phyloP scores from a whole-genome alignment of 1,284 basidiomycete genomes.

The Xerocomus nothofagi region DNA sequence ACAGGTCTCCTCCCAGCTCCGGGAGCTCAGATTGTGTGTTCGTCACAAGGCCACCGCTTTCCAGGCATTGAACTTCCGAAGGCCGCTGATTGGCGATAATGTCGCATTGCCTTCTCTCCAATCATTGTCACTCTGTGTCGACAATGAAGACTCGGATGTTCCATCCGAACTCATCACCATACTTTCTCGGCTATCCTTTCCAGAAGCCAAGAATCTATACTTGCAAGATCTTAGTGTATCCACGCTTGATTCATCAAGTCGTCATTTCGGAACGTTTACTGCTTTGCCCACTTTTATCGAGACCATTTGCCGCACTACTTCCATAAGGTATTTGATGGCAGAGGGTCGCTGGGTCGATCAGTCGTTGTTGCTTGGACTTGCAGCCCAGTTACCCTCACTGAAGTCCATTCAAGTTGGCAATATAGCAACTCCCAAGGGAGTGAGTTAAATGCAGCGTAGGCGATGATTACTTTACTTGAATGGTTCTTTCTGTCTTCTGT shows the following conservation, averaged over 20 bases:
- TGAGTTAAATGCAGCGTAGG: conserved; percentile 9
- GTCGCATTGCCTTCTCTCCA: conserved; percentile 41
- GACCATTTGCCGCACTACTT: conserved; percentile 8
- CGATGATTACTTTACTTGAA: conserved; percentile 5
- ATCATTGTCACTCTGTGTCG: conserved; percentile 44
- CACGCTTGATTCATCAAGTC: conserved; percentile 3
- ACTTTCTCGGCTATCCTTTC: conserved; percentile 43
- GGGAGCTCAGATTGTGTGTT: conserved; percentile 46
- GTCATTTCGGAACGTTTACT: conserved; percentile 13
- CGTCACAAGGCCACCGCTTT: conserved; percentile 23
- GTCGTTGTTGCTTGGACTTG: conserved; percentile 13
- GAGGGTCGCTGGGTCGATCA: conserved; percentile 32
- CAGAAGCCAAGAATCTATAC: conserved; percentile 41
- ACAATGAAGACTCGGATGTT: conserved; percentile 49
- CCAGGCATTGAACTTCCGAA: conserved; percentile 19
- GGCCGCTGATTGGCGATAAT: conserved; percentile 14
- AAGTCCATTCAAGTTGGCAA: conserved; percentile 15
- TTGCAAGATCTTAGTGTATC: conserved; percentile 41
- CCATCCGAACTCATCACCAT: conserved; percentile 50
- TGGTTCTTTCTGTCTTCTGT: background rate
- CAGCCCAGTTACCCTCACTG: conserved; percentile 14
- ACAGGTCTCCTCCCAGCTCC: conserved; percentile 43
- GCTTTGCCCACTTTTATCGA: conserved; percentile 14
- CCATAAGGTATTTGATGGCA: conserved; percentile 13
- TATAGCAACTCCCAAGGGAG: conserved; percentile 1